Base-by-base conservation (phyloP, 1,284 basidiomycete species). In the Pseudozyma hubeiensis region DNA sequence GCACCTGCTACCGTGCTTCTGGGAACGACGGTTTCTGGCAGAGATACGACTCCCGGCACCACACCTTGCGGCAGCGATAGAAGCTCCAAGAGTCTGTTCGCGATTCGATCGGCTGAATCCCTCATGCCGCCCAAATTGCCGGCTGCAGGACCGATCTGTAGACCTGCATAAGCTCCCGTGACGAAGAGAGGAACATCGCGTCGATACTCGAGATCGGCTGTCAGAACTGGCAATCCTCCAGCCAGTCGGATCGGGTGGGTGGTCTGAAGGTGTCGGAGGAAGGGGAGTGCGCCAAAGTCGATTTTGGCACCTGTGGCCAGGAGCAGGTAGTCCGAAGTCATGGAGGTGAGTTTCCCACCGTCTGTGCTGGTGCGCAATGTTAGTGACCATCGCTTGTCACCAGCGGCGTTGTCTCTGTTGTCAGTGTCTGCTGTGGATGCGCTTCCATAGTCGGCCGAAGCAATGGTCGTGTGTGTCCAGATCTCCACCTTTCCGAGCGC, bases 51-150 rank as follows among this genome's bases (percentile, higher is more conserved):
- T 17, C 43, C 40, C 17, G 66, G 55, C 29, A 53, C 51, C 19
- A 46, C 51, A 7, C 51, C 55, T 16, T 63, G 53, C 7, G 61
- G 58, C 13, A 64, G 41, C 29, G 58, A 48, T 7, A 65, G 11
- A 4, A 77, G 51, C 29, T 77, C 65, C 24, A 57, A 37, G 17
- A 85, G 49, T 3, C 78, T 51, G 29, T 69, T 71, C 0, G 80
- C 84, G 31, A 86, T 80, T 1, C 85, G 70, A 48, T 86, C 85
- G 0, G 85, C 85, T 9, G 82, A 84, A 16, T 81, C 80, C 6
- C 85, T 65, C 40, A 84, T 83, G 4, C 85, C 85, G 17, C 79
- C 79, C 10, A 85, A 64, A 43, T 86, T 86, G 31, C 78, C 78
- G 0, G 82, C 84, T 11, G 78, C 84, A 0, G 85, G 85, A 7